A percentile compares a stretch with the other conserved stretches of the same genome.
Conservation (phyloP, 306 rosid genomes). For the Trifolium fragiferum region DNA sequence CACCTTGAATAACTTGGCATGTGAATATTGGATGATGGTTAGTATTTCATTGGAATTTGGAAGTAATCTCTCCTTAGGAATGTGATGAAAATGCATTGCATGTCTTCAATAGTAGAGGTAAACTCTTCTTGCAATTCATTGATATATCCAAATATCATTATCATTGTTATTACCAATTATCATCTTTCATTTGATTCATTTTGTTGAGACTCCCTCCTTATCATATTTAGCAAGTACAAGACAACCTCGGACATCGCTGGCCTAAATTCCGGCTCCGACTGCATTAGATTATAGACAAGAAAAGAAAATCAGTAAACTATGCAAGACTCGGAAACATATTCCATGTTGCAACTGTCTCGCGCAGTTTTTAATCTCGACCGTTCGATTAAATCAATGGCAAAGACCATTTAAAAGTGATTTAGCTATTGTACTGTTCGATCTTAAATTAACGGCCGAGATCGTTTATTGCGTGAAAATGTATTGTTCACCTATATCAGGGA, state of each 20-base stretch:
- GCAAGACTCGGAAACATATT: not conserved
- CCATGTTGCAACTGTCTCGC: not conserved
- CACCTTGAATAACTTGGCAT: conserved; percentile 35
- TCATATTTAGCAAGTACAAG: conserved; percentile 77
- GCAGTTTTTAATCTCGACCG: not conserved
- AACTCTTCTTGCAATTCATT: conserved; percentile 39
- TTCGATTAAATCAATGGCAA: not conserved
- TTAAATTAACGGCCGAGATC: not conserved
- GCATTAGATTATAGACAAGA: conserved; percentile 42
- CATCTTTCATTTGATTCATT: conserved; percentile 62
- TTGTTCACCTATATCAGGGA: not conserved
- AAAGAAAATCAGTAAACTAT: conserved; percentile 33
- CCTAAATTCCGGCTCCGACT: conserved; percentile 91
- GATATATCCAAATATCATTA: conserved; percentile 34
- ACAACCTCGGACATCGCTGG: conserved; percentile 94
- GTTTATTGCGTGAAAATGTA: not conserved
- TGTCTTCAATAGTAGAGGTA: conserved; percentile 23
- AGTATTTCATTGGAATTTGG: conserved; percentile 16
- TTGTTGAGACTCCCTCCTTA: conserved; percentile 64
- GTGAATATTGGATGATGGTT: conserved; percentile 36
- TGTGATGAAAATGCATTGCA: conserved; percentile 13
- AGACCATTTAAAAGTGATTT: not conserved
- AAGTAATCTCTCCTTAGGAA: conserved; percentile 12
- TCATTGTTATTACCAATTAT: conserved; percentile 19
- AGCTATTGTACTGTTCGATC: not conserved